Conservation (phyloP, 345 rosid species). For the Pelargonium nanum region DNA sequence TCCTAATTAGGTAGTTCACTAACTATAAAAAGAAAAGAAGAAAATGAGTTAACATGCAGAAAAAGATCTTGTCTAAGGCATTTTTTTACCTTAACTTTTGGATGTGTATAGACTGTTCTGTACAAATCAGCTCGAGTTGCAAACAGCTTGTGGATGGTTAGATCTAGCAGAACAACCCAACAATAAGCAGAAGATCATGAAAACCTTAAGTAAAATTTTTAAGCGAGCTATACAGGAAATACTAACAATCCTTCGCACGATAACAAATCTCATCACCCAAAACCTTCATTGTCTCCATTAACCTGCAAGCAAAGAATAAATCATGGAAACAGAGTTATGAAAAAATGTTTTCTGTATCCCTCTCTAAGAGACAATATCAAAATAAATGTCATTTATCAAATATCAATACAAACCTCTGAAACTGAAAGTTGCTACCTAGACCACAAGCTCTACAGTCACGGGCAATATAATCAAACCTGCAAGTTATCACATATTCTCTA, state of each 20-base stretch:
- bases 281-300: conserved; percentile 85
- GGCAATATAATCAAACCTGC: conserved; percentile 89
- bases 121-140: conserved; percentile 86
- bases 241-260: conserved; percentile 90
- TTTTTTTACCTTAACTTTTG: conserved; percentile 76
- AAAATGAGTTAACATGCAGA: conserved; percentile 6
- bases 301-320: conserved; percentile 36
- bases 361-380: not conserved
- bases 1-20: not conserved
- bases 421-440: conserved; percentile 74
- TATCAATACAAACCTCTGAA: conserved; percentile 46
- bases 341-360: not conserved
- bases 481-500: conserved; percentile 6
- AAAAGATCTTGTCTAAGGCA: conserved; percentile 2
- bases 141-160: conserved; percentile 67
- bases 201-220: conserved; percentile 8
- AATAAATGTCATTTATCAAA: conserved; percentile 6
- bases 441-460: conserved; percentile 94
- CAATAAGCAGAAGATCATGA: conserved; percentile 4
- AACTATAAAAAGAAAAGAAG: not conserved
- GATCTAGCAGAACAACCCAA: conserved; percentile 44
- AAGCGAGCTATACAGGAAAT: conserved; percentile 12
- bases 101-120: conserved; percentile 85
- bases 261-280: conserved; percentile 87
- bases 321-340: too few relatives aligned